Percentiles rank a stretch among this genome's conserved stretches.
Evolutionary conservation across 768 basidiomycete genomes (phyloP).

Genomic region (Panellus pusillus): DNA sequence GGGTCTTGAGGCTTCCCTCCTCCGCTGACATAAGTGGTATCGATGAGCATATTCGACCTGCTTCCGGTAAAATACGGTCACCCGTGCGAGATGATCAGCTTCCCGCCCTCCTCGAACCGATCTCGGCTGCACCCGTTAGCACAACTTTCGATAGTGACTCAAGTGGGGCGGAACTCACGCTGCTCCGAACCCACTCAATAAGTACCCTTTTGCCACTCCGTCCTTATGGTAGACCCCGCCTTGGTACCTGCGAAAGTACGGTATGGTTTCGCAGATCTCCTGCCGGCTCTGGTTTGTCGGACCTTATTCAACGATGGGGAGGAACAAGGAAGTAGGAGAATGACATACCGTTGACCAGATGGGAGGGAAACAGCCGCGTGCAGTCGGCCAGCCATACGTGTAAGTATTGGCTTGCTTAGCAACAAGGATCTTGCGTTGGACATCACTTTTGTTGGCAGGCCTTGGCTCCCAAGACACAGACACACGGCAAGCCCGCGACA

Average conservation of each 20-base stretch:
- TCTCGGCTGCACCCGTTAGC: background rate
- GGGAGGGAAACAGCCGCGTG: background rate
- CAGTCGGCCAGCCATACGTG: background rate
- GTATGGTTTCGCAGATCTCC: slow-evolving; percentile 10
- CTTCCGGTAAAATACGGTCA: background rate
- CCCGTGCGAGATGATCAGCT: slow-evolving; percentile 12
- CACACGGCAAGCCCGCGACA: no score
- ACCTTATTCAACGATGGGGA: background rate
- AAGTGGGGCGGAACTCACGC: background rate
- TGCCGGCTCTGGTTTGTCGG: background rate
- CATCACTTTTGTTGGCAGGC: no score
- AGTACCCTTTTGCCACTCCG: slow-evolving; percentile 1
- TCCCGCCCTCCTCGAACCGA: slow-evolving; percentile 4
- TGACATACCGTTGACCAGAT: slow-evolving; percentile 2
- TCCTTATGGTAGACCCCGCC: slow-evolving; percentile 7
- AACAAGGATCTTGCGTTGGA: no score
- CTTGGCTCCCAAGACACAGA: no score
- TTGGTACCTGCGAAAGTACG: slow-evolving; percentile 7
- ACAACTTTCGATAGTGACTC: background rate
- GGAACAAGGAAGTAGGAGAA: background rate
- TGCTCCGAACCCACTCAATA: background rate
- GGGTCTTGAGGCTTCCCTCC: background rate
- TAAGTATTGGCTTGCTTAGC: no score
- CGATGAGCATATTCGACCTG: background rate
- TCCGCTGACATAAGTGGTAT: background rate